Percentiles rank a stretch among this genome's conserved stretches.
phyloP scores from a whole-genome alignment of 768 basidiomycete species.

The Mycena maculata region DNA sequence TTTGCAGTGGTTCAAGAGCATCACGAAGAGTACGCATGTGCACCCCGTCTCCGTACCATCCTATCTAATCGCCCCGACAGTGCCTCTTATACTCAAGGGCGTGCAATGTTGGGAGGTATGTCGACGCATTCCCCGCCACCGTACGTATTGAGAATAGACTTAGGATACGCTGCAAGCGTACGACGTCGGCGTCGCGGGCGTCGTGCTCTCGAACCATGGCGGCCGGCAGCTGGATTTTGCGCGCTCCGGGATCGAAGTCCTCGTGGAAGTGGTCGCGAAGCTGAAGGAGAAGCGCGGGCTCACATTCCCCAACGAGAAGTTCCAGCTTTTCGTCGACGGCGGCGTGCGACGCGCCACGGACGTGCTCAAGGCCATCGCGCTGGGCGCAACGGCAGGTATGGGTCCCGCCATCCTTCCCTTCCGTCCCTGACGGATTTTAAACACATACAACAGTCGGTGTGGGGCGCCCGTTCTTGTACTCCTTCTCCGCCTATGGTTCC shows the following conservation, averaged over 20 bases:
- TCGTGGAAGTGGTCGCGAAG: constrained; percentile 84
- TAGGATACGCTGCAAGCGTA: constrained; percentile 89
- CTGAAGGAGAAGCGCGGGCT: constrained; percentile 75
- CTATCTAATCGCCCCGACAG: constrained; percentile 47
- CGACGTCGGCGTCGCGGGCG: constrained; percentile 76
- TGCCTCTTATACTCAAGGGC: constrained; percentile 93
- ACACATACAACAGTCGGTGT: constrained; percentile 67
- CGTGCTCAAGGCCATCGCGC: constrained; percentile 87
- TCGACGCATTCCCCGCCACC: neutral
- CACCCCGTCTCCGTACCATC: too few relatives aligned
- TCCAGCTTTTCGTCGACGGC: constrained; percentile 94
- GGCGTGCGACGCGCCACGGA: constrained; percentile 93
- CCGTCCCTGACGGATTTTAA: neutral
- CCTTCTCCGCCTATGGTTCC: constrained; percentile 88
- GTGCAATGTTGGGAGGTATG: constrained; percentile 85
- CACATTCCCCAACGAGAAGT: constrained; percentile 79
- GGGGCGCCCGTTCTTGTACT: constrained; percentile 89
- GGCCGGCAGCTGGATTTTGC: constrained; percentile 84
- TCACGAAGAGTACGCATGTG: constrained; percentile 69
- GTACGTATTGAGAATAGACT: neutral
- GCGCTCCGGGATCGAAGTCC: constrained; percentile 90
- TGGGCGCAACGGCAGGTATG: constrained; percentile 89
- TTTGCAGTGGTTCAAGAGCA: constrained; percentile 82
- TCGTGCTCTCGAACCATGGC: constrained; percentile 91
- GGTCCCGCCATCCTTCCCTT: neutral